Evolutionary conservation across 768 basidiomycete genomes (phyloP), one percentile per base, ranked within the genome.

Genomic region (Suillus variegatus): DNA sequence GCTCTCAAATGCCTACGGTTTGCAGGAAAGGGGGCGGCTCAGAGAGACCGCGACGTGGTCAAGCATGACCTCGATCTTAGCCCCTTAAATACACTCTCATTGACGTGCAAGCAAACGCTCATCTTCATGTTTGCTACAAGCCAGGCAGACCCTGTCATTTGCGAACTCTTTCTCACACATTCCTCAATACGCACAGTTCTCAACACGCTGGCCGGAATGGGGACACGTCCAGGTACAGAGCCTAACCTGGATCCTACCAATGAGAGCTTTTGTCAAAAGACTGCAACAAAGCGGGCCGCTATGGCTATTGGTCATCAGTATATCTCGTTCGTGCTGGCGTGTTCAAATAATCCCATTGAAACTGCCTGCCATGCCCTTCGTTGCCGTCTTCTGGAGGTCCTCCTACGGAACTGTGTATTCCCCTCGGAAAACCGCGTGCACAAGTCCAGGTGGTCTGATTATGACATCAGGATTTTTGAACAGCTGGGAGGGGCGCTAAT

Each of bases 381-480:
- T 13, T 55, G 54, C n/a, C 20, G 54, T 35, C 54, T 55, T 55
- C 54, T 55, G 32, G 54, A 55, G 32, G 32, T 55, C 32, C 54
- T 55, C 32, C 35, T 36, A n/a, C 54, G 54, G 54, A 55, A 55
- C 20, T 35, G 54, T 55, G 54, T 55, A 36, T 55, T 55, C 54
- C 54, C 54, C 3, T 55, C 54, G 12, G 54, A 55, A 36, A 55
- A n/a, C n/a, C 54, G 54, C 54, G 35, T 55, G 20, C 35, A 55
- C 35, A 55, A 36, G 54, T 55, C 54, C 35, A 55, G 54, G 6
- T 55, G 54, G 54, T 36, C 13, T 20, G 54, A 55, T 55, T 55
- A 36, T 32, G 54, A 55, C 20, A 55, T 36, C 36, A 55, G 54
- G 20, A 55, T 55, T 36, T 54, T 55, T 20, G 54, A 36, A 55